A percentile compares a stretch with the other conserved stretches of the same genome.
Evolutionary conservation across 2,329 filamentous ascomycete genomes (phyloP).

Genomic region (Colletotrichum noveboracense): DNA sequence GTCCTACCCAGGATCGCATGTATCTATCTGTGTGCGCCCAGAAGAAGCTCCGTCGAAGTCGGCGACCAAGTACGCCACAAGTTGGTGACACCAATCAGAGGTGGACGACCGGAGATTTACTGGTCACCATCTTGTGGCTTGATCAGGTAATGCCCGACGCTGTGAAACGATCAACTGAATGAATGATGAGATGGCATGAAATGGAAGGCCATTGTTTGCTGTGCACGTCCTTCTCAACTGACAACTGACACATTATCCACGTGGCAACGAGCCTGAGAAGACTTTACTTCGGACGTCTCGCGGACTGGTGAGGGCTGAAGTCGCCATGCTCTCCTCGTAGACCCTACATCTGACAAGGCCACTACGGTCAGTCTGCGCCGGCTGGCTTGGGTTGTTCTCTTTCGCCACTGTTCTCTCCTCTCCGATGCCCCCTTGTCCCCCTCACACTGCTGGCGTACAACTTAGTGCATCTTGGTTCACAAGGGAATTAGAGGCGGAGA

Average conservation of each 20-base stretch:
- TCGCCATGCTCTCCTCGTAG: not conserved
- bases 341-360: not conserved
- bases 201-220: not conserved
- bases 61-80: conserved; percentile 33
- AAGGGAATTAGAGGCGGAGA: not conserved
- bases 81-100: conserved; percentile 36
- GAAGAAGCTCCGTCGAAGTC: not conserved
- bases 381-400: not conserved
- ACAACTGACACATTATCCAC: not conserved
- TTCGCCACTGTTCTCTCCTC: not conserved
- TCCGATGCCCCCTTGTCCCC: not conserved
- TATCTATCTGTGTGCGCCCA: not conserved
- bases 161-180: not conserved
- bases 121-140: not conserved
- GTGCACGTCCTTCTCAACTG: not conserved
- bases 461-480: not conserved
- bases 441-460: not conserved
- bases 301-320: not conserved
- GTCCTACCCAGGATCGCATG: not conserved
- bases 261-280: not conserved
- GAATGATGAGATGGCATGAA: no score
- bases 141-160: not conserved
- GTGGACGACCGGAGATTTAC: conserved; percentile 21
- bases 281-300: not conserved
- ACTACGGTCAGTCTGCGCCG: not conserved